Percentiles rank a stretch among this genome's conserved stretches.
These are phyloP conservation scores for Tinospora cordifolia DNA, from an alignment of 164 flowering plant genomes.

Conservation along the genomic window DNA sequence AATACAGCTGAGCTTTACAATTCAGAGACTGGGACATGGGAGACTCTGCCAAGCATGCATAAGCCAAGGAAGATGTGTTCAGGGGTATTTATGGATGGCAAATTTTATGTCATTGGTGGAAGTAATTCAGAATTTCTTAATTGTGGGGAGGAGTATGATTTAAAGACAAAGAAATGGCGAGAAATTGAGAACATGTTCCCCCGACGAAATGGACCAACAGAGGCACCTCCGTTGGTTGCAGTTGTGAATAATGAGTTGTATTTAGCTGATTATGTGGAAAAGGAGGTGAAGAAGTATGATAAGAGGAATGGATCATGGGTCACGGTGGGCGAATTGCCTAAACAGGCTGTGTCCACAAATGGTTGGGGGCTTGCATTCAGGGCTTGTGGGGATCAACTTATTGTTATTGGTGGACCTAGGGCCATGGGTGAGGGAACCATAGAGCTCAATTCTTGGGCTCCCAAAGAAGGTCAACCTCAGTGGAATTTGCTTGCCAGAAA, in stretches of 20 bases:
- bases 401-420: slow-evolving; percentile 84
- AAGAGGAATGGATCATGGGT: slow-evolving; percentile 47
- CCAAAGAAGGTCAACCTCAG: slow-evolving; percentile 68
- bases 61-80: slow-evolving; percentile 90
- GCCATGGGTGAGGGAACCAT: slow-evolving; percentile 54
- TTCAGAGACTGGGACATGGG: slow-evolving; percentile 64
- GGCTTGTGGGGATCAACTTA: slow-evolving; percentile 80
- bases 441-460: slow-evolving; percentile 82
- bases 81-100: slow-evolving; percentile 81
- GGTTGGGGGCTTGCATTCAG: slow-evolving; percentile 98
- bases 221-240: slow-evolving; percentile 86
- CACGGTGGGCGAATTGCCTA: slow-evolving; percentile 77
- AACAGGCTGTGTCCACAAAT: slow-evolving; percentile 66
- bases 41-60: slow-evolving; percentile 59
- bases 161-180: slow-evolving; percentile 62
- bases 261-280: slow-evolving; percentile 81
- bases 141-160: slow-evolving; percentile 79
- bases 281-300: slow-evolving; percentile 66
- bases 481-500: slow-evolving; percentile 71
- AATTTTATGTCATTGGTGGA: slow-evolving; percentile 91
- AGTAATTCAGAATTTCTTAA: slow-evolving; percentile 40
- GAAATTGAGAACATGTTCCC: slow-evolving; percentile 84
- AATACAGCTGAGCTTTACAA: slow-evolving; percentile 75
- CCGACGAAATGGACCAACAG: slow-evolving; percentile 33
- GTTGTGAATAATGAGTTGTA: slow-evolving; percentile 78